A percentile compares a stretch with the other conserved stretches of the same genome.
phyloP scores from a whole-genome alignment of 1,284 basidiomycete genomes.

The Cystobasidium sp. region DNA sequence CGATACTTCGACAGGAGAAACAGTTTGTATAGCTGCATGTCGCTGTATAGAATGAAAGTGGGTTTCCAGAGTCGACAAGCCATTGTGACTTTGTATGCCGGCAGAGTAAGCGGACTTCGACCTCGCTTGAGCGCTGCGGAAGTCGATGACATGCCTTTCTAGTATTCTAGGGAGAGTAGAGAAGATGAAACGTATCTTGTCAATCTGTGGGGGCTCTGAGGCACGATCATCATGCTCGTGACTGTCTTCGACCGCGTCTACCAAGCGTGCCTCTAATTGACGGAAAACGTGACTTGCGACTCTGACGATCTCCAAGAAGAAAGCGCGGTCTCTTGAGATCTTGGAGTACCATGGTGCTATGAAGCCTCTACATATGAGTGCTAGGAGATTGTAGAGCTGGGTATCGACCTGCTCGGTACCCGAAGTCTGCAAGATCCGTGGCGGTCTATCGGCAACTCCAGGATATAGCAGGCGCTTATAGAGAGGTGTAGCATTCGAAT shows the following conservation, averaged over 20 bases:
- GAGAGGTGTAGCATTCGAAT: not conserved
- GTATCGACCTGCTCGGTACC: slow-evolving; percentile 26
- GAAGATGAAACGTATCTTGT: slow-evolving; percentile 67
- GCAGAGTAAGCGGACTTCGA: slow-evolving; percentile 63
- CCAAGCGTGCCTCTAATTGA: slow-evolving; percentile 66
- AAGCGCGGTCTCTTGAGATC: slow-evolving; percentile 76
- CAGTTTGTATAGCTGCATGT: slow-evolving; percentile 68
- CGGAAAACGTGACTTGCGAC: slow-evolving; percentile 67
- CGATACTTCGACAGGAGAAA: not conserved
- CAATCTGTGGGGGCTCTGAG: slow-evolving; percentile 53
- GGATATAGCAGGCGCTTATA: slow-evolving; percentile 25
- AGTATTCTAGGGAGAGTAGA: slow-evolving; percentile 67
- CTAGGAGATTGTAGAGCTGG: slow-evolving; percentile 38
- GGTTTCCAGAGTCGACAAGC: slow-evolving; percentile 59
- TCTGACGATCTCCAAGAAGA: slow-evolving; percentile 70
- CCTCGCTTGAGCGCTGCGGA: slow-evolving; percentile 68
- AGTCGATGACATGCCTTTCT: slow-evolving; percentile 74
- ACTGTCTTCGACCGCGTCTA: slow-evolving; percentile 50
- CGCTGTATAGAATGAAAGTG: slow-evolving; percentile 77
- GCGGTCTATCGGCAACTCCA: slow-evolving; percentile 1
- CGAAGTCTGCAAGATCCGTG: slow-evolving; percentile 11
- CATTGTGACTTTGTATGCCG: slow-evolving; percentile 50
- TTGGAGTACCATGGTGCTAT: slow-evolving; percentile 81
- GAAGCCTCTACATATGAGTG: slow-evolving; percentile 65
- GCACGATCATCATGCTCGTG: not conserved